phyloP scores from a whole-genome alignment of 2,329 filamentous ascomycete species.

The Botrytis fabae region DNA sequence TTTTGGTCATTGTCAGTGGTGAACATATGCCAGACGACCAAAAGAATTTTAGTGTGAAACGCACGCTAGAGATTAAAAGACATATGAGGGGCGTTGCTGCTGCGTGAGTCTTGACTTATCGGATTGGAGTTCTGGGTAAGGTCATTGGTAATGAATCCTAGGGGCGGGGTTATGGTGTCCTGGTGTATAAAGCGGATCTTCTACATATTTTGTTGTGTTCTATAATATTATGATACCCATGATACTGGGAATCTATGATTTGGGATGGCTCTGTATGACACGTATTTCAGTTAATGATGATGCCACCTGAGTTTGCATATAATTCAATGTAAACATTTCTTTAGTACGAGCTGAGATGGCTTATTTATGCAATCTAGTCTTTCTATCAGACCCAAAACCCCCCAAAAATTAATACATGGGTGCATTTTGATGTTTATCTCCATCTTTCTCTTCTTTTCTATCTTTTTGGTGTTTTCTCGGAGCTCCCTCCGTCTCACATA shows the following conservation, averaged over 20 bases:
- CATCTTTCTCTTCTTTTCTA: not conserved
- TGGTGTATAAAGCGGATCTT: not conserved
- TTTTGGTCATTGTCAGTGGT: conserved; percentile 90
- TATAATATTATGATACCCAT: conserved; percentile 1
- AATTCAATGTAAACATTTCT: not conserved
- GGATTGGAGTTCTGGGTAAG: not conserved
- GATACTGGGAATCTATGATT: not conserved
- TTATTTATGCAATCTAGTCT: not conserved
- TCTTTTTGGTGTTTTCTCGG: not conserved
- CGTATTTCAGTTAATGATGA: not conserved
- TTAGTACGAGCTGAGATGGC: too few species aligned
- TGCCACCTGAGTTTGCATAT: not conserved
- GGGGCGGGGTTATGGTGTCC: not conserved
- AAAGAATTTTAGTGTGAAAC: conserved; percentile 37
- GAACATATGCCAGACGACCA: conserved; percentile 63
- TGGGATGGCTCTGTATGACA: too few species aligned
- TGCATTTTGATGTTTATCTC: too few species aligned
- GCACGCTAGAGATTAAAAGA: conserved; percentile 35
- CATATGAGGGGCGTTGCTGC: conserved; percentile 31
- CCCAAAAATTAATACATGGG: too few species aligned
- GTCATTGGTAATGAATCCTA: not conserved
- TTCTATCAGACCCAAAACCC: not conserved
- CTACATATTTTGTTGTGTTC: not conserved
- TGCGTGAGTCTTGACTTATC: not conserved
- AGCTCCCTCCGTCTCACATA: not conserved